Evolutionary conservation across 208 protist genomes (phyloP), one percentile per base, ranked within the genome.

Genomic region (Leishmania martiniquensis): DNA sequence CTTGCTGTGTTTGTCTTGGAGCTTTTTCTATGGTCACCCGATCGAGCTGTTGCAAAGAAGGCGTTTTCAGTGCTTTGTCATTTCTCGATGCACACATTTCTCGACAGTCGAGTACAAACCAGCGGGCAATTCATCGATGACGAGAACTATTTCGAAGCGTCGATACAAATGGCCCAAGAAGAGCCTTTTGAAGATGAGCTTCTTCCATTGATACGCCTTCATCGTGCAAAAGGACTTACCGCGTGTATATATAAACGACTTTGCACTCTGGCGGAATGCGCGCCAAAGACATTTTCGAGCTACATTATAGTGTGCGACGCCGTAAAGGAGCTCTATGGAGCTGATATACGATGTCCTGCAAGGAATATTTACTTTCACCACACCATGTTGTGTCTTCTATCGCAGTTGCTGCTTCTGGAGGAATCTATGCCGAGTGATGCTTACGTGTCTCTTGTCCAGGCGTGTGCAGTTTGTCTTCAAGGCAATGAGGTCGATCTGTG

Each of bases 381-480:
- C 13, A n/a, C 73, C 2, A 68, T 32, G 0, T 37, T 78, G 29
- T 76, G 67, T 1, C 45, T 84, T 59, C 20, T 80, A 7, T 72
- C 69, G 1, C 75, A 84, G 10, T 20, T 79, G 0, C 32, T 84
- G 6, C 1, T 62, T 37, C 74, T 65, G 3, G 68, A 76, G 1
- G 44, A 76, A 3, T 20, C 32, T 29, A 52, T 70, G 20, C 74
- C 80, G 37, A 80, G 75, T 25, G 80, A 84, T 39, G 75, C 52
- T 15, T 84, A 79, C 17, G 39, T 84, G 34, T 57, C 75, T 22
- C 7, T 79, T 10, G 12, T 80, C n/a, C 69, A 76, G 29, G 80
- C 80, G 29, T 44, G 34, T 12, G 29, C 49, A 39, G 62, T 75
- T 9, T 84, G 75, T 51, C 57, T 80, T 25, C 25, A 63, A 47